These are phyloP conservation scores for Coemansia sp. DNA, from an alignment of 192 early-diverging fungal genomes.

Conservation along the genomic window DNA sequence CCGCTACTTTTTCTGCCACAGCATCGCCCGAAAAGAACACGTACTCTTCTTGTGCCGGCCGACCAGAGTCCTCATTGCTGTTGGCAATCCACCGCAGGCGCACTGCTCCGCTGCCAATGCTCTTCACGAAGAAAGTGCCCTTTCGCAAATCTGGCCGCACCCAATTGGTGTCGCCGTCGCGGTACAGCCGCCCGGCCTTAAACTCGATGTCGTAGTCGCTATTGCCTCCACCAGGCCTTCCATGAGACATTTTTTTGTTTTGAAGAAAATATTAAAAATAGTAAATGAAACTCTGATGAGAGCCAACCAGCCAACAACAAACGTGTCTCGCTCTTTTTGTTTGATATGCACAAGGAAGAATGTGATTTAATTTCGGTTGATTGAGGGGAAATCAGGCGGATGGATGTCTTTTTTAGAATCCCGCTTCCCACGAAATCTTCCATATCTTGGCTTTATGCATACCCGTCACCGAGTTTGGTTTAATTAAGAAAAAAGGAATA, in stretches of 20 bases:
- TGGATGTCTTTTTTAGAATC: too few species aligned
- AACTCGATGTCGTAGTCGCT: slow-evolving; percentile 61
- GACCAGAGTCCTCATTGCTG: slow-evolving; percentile 14
- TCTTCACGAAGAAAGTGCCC: slow-evolving; percentile 53
- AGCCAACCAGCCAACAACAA: too few species aligned
- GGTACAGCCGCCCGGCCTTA: slow-evolving; percentile 72
- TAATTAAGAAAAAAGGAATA: not conserved
- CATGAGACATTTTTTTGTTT: not conserved
- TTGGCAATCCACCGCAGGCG: slow-evolving; percentile 82
- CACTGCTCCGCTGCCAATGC: slow-evolving; percentile 70
- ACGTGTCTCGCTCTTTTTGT: too few species aligned
- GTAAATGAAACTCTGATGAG: not conserved
- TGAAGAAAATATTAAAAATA: not conserved
- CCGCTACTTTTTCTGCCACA: slow-evolving; percentile 60
- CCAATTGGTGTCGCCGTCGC: slow-evolving; percentile 65
- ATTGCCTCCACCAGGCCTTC: not conserved
- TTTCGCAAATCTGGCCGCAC: slow-evolving; percentile 76
- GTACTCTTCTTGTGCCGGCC: slow-evolving; percentile 57
- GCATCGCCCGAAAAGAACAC: slow-evolving; percentile 83
- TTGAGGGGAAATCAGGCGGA: too few species aligned
- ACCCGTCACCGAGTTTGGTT: not conserved
- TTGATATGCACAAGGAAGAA: too few species aligned
- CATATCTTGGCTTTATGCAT: slow-evolving; percentile 1
- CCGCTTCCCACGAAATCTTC: too few species aligned
- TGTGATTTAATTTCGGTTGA: too few species aligned